These are phyloP conservation scores for Gaeumannomyces sp. DNA, from an alignment of 2,329 filamentous ascomycete genomes.

Conservation along the genomic window DNA sequence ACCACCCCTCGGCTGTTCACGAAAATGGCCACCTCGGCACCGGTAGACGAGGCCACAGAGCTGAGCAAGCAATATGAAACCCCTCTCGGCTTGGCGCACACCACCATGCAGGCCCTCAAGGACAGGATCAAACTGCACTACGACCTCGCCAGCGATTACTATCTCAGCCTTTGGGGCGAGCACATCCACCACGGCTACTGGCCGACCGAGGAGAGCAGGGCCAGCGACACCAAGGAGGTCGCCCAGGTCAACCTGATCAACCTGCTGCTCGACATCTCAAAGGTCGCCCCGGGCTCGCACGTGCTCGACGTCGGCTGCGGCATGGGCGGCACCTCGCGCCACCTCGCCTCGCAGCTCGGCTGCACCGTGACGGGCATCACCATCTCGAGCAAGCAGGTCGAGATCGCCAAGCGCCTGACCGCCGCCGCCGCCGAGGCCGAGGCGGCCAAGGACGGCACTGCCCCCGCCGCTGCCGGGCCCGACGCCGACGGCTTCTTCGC, in stretches of 20 bases:
- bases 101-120: slow-evolving; percentile 45
- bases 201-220: slow-evolving; percentile 36
- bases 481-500: slow-evolving; percentile 29
- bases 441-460: slow-evolving; percentile 10
- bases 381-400: slow-evolving; percentile 53
- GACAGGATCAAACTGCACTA: slow-evolving; percentile 55
- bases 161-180: slow-evolving; percentile 56
- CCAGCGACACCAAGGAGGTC: slow-evolving; percentile 47
- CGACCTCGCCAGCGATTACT: slow-evolving; percentile 55
- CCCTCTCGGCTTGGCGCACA: slow-evolving; percentile 37
- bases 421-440: slow-evolving; percentile 24
- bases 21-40: slow-evolving; percentile 9
- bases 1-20: background rate
- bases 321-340: slow-evolving; percentile 52
- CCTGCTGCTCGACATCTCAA: slow-evolving; percentile 44
- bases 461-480: slow-evolving; percentile 1
- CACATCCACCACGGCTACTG: slow-evolving; percentile 61
- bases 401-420: slow-evolving; percentile 48
- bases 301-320: slow-evolving; percentile 57
- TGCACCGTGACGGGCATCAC: slow-evolving; percentile 54
- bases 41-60: slow-evolving; percentile 23
- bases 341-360: slow-evolving; percentile 44
- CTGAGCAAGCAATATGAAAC: slow-evolving; percentile 41
- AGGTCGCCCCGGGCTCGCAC: slow-evolving; percentile 21
- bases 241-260: slow-evolving; percentile 53